Base-by-base conservation (phyloP, 768 basidiomycete species). In the Pleurotus cornucopiae region DNA sequence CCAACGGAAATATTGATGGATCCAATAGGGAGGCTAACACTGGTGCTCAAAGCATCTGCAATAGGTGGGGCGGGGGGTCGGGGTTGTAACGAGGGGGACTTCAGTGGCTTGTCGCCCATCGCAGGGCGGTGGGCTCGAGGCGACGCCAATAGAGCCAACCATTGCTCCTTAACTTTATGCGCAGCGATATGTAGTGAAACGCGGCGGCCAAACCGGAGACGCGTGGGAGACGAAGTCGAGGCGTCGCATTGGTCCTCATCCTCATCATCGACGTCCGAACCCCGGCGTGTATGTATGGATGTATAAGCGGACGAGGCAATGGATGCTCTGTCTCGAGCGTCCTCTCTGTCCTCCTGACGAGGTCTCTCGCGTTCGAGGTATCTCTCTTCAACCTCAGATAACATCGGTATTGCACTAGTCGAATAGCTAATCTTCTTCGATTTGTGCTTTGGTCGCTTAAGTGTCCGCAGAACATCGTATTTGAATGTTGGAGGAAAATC, bases 401-500 rank as follows among this genome's bases (percentile, higher is more conserved):
- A 62, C 37, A 23, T 46, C 55, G 68, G 47, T 53, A 62, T 41
- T 57, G 54, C 46, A 62, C 64, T 63, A 49, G 60, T 65, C 60
- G 71, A 72, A 60, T 65, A 70, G 46, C 70, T 69, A n/a, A 69
- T 67, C 57, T 70, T 75, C 6, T 72, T 70, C 37, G 58, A 49
- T 38, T 65, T 70, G 23, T 34, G 48, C 64, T 76, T 79, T 49
- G 74, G 63, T 58, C 75, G 77, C 67, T 83, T 87, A 16, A 78
- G 66, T 2, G 80, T 78, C 21, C 81, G 79, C 54, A 83, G 69
- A 5, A 95, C 88, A 62, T 95, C 88, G 64, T 93, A 94, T 64
- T 97, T 97, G 80, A 95, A 98, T 0, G 95, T 97, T 0, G 94
- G 94, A 4, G 92, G 84, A 60, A 98, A 98, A 62, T 86, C 67